Evolutionary conservation across 1,284 basidiomycete genomes (phyloP), one percentile per base, ranked within the genome.

Genomic region (Rhodotorula sp.): DNA sequence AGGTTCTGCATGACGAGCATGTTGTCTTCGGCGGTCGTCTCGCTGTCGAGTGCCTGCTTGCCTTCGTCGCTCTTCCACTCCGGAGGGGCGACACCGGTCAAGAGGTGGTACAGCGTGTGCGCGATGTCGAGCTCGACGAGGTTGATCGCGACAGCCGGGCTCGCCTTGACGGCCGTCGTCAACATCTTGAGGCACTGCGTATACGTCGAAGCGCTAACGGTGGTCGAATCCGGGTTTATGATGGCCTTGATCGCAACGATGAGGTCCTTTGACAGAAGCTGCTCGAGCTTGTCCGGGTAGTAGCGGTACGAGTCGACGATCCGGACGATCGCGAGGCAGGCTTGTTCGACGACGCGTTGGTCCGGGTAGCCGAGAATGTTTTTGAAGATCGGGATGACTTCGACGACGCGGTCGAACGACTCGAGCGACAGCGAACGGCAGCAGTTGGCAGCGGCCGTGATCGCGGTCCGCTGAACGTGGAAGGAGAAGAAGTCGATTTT

Each of bases 1-100:
- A 99, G 83, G 80, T 95, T 98, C 82, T 98, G 93, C 87, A 98
- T 91, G 48, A 99, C 91, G 12, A 92, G 91, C 91, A 98, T 95
- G 80, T 98, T 95, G 6, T 77, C 77, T 44, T 72, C 71, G 63
- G 67, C 70, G 7, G 67, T 67, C 30, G 76, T 70, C 53, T 72
- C 70, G 56, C 73, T 69, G 20, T 59, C 55, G 74, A 80, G 60
- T 68, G 78, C 71, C 49, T 74, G 69, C 26, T 69, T 53, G 33
- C 74, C 75, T 53, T 77, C 73, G 45, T 64, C 67, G 15, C 44
- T 66, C 46, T 55, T 33, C 67, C 72, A 71, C 63, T 71, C 63
- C 56, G 70, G 71, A 91, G 87, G 14, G 91, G 93, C 4, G 93
- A 95, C 91, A 37, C 94, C 95, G 0, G 93, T 95, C 66, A 97